Evolutionary conservation across 2,329 filamentous ascomycete species (phyloP).

Genomic region (Colletotrichum sp.): DNA sequence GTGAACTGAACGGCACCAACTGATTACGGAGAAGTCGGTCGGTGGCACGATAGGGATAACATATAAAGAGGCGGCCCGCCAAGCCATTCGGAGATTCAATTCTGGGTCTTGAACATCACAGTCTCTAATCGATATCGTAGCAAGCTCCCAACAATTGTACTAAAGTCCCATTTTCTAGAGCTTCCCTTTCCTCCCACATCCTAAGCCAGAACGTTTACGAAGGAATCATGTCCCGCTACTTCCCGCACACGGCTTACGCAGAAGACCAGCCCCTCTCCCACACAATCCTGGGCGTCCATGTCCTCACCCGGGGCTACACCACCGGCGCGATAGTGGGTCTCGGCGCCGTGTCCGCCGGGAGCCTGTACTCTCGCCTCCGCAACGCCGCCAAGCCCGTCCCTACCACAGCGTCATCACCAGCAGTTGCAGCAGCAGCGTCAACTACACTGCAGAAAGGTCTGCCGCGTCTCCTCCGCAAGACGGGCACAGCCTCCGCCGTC

Average conservation of each 20-base stretch:
- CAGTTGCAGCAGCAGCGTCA: neutral
- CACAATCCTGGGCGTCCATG: conserved; percentile 64
- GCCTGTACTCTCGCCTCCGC: conserved; percentile 32
- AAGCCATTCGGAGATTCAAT: neutral
- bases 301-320: conserved; percentile 61
- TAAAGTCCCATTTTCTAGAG: neutral
- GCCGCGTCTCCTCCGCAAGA: conserved; percentile 46
- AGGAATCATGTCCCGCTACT: conserved; percentile 56
- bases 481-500: conserved; percentile 49
- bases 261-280: conserved; percentile 65
- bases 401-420: neutral
- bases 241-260: conserved; percentile 61
- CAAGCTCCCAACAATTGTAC: neutral
- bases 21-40: neutral
- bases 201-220: neutral
- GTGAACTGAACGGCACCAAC: neutral
- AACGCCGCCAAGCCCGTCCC: neutral
- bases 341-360: conserved; percentile 38
- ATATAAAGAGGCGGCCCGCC: neutral
- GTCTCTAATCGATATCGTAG: neutral
- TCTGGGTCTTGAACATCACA: neutral
- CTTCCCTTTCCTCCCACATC: accelerated
- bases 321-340: conserved; percentile 55
- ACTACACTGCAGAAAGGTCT: conserved; percentile 22
- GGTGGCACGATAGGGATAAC: conserved; percentile 4